Evolutionary conservation across 805 yeast species (phyloP).

Genomic region (Clavispora phyllophila): DNA sequence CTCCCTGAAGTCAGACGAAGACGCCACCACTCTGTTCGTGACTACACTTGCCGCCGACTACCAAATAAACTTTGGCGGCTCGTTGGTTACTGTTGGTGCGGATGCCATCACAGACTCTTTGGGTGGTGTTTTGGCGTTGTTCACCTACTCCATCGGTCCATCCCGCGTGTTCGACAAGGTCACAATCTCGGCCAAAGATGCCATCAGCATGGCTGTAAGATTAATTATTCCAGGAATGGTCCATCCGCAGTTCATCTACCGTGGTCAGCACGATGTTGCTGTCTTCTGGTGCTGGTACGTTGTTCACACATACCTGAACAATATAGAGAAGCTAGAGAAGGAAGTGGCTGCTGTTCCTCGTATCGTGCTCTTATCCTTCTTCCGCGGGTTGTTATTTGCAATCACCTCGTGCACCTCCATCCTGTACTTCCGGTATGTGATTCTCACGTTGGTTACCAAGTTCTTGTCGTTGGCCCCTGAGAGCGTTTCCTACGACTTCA

Average conservation of each 20-base stretch:
- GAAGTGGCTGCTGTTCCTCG: constrained; percentile 30
- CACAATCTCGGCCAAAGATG: constrained; percentile 14
- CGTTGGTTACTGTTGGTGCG: constrained; percentile 23
- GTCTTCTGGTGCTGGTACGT: constrained; percentile 38
- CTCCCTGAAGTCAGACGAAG: constrained; percentile 16
- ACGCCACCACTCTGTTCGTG: constrained; percentile 36
- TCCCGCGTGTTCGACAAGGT: constrained; percentile 1
- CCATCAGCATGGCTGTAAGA: constrained; percentile 21
- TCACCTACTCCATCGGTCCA: constrained; percentile 10
- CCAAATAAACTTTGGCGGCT: constrained; percentile 28
- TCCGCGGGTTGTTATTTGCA: constrained; percentile 25
- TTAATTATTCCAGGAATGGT: constrained; percentile 33
- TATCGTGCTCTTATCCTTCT: constrained; percentile 24
- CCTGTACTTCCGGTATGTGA: constrained; percentile 34
- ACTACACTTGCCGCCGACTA: constrained; percentile 37
- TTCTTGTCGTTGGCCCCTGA: constrained; percentile 58
- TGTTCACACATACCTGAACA: constrained; percentile 15
- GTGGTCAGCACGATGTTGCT: constrained; percentile 23
- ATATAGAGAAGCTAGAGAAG: constrained; percentile 18
- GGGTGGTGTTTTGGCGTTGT: constrained; percentile 20
- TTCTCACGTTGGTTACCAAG: constrained; percentile 60
- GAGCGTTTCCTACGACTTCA: constrained; percentile 50
- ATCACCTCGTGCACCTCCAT: constrained; percentile 4
- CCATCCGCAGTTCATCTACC: constrained; percentile 16
- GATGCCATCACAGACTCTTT: constrained; percentile 26